Conservation (phyloP, 495 filamentous ascomycete species). For the Mycothermus thermophilus region DNA sequence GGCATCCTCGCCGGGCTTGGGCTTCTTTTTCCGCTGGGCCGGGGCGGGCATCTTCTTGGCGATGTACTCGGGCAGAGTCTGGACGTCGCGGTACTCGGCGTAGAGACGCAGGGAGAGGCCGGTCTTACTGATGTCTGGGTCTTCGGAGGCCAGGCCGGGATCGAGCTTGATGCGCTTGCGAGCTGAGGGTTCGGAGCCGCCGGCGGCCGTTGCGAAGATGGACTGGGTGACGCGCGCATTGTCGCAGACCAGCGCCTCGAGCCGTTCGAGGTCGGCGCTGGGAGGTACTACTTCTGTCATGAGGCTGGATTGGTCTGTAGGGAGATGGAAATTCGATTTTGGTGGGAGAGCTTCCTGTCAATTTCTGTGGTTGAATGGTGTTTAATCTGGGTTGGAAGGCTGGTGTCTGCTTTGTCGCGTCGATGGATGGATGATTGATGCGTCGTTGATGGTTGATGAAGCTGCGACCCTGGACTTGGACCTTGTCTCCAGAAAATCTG, state of each 20-base stretch:
- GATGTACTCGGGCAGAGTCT: constrained; percentile 68
- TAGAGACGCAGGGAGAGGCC: constrained; percentile 32
- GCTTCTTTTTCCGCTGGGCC: constrained; percentile 29
- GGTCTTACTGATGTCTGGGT: constrained; percentile 27
- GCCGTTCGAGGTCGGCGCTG: constrained; percentile 13
- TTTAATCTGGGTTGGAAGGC: too few relatives aligned
- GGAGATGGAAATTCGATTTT: too few relatives aligned
- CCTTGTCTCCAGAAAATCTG: too few relatives aligned
- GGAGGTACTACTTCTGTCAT: constrained; percentile 19
- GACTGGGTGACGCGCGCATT: constrained; percentile 29
- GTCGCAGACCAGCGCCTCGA: constrained; percentile 25
- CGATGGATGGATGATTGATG: too few relatives aligned
- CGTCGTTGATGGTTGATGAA: too few relatives aligned
- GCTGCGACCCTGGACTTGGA: too few relatives aligned
- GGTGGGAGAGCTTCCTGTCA: too few relatives aligned
- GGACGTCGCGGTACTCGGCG: constrained; percentile 69
- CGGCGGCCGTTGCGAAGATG: constrained; percentile 22
- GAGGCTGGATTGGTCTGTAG: background rate
- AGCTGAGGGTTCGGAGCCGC: constrained; percentile 11
- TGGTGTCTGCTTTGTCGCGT: too few relatives aligned
- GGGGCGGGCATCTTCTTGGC: constrained; percentile 65
- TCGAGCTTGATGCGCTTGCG: constrained; percentile 32
- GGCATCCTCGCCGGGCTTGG: constrained; percentile 25
- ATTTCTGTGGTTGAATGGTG: too few relatives aligned
- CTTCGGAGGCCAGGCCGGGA: constrained; percentile 19